Base-by-base conservation (phyloP, 108 stramenopile genomes). In the Stephanodiscus minutulus region DNA sequence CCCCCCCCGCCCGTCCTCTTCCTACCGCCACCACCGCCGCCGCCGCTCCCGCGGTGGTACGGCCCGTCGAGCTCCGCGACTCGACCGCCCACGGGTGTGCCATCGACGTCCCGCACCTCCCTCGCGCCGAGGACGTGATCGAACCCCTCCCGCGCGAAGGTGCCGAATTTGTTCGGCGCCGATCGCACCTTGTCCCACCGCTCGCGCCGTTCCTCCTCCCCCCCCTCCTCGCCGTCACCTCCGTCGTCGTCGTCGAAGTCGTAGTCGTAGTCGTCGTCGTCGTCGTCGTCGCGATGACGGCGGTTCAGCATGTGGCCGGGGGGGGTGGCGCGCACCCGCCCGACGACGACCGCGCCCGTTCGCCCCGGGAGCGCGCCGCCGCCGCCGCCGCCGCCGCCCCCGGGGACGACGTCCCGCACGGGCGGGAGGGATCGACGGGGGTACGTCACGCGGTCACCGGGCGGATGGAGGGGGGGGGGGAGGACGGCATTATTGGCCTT, bases 61-160 rank as follows among this genome's bases (percentile, higher is more conserved):
- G 63, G 47, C 20, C 79, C 79, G 39, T 78, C 77, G 20, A 81
- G 11, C 12, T 56, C 25, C 13, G 31, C 52, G 17, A 70, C 60
- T 8, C 63, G 43, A 8, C 74, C 80, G 1, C 74, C 80, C 33
- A 72, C 46, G 35, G 74, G 74, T 9, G 64, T 65, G 15, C 77
- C 72, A 64, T 82, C 76, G 29, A 78, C 82, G 15, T 79, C 44
- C n/a, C 76, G 58, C 56, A 91, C 88, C 12, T 76, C 71, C 22
- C 73, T 52, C 59, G 85, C 79, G 17, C 93, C 93, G 55, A 87
- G 82, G 21, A 90, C 64, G 64, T 91, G 91, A 64, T 88, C 85
- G 61, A 88, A 94, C 10, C 91, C 91, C 55, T 90, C 85, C 20
- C 63, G 53, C 17, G 93, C 86, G 54, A 82, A 83, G 3, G 29